Evolutionary conservation across 257 asterid species (phyloP).

Genomic region (Penstemon newberryi): DNA sequence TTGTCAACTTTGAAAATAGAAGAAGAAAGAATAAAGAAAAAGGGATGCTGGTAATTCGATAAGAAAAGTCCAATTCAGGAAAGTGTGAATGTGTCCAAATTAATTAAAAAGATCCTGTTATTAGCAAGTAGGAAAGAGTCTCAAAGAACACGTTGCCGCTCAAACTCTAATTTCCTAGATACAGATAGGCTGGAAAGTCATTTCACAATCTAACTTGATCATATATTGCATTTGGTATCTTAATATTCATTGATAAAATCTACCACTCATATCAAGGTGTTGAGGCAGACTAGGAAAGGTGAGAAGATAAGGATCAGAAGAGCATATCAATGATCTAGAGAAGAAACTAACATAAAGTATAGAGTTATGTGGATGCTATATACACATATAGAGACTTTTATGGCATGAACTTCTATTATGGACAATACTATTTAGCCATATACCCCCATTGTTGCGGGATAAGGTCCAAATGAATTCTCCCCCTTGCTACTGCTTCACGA

Average conservation of each 20-base stretch:
- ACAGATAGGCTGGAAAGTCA: background rate
- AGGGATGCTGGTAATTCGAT: no score
- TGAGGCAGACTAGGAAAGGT: background rate
- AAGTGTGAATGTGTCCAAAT: no score
- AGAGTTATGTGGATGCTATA: constrained; percentile 8
- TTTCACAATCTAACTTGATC: background rate
- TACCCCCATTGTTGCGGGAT: constrained; percentile 4
- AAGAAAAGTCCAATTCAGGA: no score
- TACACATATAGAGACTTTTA: background rate
- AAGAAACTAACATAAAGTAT: background rate
- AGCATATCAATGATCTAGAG: background rate
- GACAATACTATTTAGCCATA: background rate
- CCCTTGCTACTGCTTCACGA: no score
- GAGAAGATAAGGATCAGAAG: background rate
- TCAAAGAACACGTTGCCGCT: background rate
- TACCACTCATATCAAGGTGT: background rate
- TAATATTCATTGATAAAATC: background rate
- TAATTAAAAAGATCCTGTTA: no score
- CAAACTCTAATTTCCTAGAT: background rate
- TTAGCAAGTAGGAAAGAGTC: no score
- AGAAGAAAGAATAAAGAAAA: no score
- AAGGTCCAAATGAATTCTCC: no score
- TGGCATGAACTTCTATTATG: constrained; percentile 10
- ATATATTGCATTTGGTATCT: background rate
- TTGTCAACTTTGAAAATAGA: no score